Percentiles rank a stretch among this genome's conserved stretches.
These are phyloP conservation scores for Dendrocalamus sinicus DNA, from an alignment of 176 grass and related monocot species.

Conservation along the genomic window DNA sequence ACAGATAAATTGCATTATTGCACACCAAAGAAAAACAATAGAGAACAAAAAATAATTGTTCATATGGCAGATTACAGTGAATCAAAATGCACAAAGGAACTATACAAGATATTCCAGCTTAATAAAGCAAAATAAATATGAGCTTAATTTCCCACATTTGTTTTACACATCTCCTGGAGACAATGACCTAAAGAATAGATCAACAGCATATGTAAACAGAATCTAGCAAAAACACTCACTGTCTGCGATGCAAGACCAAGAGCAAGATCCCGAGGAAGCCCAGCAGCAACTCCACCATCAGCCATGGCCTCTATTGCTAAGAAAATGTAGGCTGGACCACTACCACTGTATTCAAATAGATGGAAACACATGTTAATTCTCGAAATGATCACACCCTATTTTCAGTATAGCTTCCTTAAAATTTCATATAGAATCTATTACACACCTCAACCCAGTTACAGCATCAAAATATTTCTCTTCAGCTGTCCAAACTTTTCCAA, in stretches of 20 bases:
- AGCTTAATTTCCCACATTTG: neutral
- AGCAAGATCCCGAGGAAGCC: conserved; percentile 96
- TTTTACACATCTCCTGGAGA: neutral
- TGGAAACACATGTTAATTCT: conserved; percentile 3
- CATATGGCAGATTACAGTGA: neutral
- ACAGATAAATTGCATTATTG: neutral
- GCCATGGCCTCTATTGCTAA: conserved; percentile 96
- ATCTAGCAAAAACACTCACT: conserved; percentile 51
- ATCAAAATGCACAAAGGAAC: conserved; percentile 12
- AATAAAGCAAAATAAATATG: conserved; percentile 8
- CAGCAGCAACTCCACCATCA: conserved; percentile 97
- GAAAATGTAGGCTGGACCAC: conserved; percentile 95
- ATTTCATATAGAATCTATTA: neutral
- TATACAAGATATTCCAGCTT: neutral
- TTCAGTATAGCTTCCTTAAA: neutral
- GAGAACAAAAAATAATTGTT: neutral
- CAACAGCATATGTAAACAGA: conserved; percentile 5
- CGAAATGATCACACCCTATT: neutral
- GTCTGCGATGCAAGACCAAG: conserved; percentile 94
- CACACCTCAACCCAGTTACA: conserved; percentile 92
- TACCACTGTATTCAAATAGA: conserved; percentile 73
- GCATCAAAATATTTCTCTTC: conserved; percentile 99
- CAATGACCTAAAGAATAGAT: neutral
- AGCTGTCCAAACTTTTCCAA: conserved; percentile 96
- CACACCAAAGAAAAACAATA: neutral